Evolutionary conservation across 73 alveolate species (phyloP), one percentile per base, ranked within the genome.

Genomic region (Paramecium pentaurelia): DNA sequence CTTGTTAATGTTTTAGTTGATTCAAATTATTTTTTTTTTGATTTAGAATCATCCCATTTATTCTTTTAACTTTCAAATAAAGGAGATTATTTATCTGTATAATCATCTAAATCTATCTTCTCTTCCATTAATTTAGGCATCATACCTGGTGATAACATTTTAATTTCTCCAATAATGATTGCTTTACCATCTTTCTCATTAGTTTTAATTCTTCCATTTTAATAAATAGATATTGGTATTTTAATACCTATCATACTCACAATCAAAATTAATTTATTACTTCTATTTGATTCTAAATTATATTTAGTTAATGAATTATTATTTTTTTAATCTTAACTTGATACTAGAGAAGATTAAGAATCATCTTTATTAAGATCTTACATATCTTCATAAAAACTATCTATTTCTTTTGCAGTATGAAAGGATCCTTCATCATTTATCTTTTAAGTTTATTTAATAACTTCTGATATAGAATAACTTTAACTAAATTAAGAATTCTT

Each of bases 371-470:
- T 27, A 8, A 80, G 75, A 80, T 80, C 91, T 44, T 80, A 28
- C 14, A 80, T 32, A 80, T 80, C 91, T 18, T 44, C 58, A 25
- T 3, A 42, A 80, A 80, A 80, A 80, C 91, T 80, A 80, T 80
- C 91, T 20, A 80, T 80, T 12, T 28, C 91, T 80, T 49, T 80
- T 12, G 75, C 91, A 47, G 91, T 44, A 42, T 45, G 71, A 42
- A 73, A 73, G 2, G 87, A 34, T 22, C 49, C 71, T 44, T 80
- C 91, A 3, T 80, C 91, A 20, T 80, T 49, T 0, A 9, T 22
- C 34, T 45, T 32, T 47, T 42, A 22, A n/a, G 44, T 49, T 80
- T 80, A 47, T 28, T 16, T 64, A 10, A 64, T 34, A 28, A 64
- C 84, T 64, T 64, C 84, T 64, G 84, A 32, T 28, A 64, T 64